Evolutionary conservation across 2,329 filamentous ascomycete genomes (phyloP).

Genomic region (Diaporthe aspalathi): DNA sequence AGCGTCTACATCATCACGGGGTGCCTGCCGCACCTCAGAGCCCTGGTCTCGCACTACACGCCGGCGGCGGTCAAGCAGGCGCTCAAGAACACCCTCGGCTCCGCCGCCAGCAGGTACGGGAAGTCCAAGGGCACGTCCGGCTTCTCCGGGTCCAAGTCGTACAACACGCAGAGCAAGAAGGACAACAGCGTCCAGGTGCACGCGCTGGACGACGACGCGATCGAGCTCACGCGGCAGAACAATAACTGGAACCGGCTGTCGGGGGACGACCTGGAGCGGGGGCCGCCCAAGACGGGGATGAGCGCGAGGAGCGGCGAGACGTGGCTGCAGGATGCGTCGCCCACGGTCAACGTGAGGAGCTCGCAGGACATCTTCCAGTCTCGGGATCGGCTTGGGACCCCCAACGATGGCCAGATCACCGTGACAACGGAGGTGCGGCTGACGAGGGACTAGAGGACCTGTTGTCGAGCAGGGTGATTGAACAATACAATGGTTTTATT

Average conservation of each 20-base stretch:
- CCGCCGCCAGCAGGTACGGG: not conserved
- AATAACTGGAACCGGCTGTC: conserved; percentile 11
- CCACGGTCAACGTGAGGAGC: not conserved
- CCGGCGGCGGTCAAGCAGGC: conserved; percentile 39
- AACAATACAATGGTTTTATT: not conserved
- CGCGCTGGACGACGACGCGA: conserved; percentile 26
- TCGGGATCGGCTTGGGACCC: conserved; percentile 4
- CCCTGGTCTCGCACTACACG: conserved; percentile 41
- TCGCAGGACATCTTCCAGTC: conserved; percentile 18
- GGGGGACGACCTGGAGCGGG: not conserved
- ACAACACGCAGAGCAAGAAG: conserved; percentile 16
- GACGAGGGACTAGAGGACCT: conserved; percentile 21
- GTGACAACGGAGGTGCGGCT: conserved; percentile 33
- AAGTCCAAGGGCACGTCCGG: conserved; percentile 32
- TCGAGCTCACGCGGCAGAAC: conserved; percentile 34
- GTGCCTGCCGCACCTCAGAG: conserved; percentile 43
- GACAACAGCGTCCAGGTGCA: not conserved
- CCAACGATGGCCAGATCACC: conserved; percentile 4
- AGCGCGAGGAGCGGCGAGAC: not conserved
- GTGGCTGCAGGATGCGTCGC: conserved; percentile 23
- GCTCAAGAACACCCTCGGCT: not conserved
- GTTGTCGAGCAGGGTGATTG: not conserved
- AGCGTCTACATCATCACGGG: conserved; percentile 45
- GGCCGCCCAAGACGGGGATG: not conserved
- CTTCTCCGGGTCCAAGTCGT: conserved; percentile 24